phyloP scores from a whole-genome alignment of 2,329 filamentous ascomycete species.

The Laburnicola sp. region DNA sequence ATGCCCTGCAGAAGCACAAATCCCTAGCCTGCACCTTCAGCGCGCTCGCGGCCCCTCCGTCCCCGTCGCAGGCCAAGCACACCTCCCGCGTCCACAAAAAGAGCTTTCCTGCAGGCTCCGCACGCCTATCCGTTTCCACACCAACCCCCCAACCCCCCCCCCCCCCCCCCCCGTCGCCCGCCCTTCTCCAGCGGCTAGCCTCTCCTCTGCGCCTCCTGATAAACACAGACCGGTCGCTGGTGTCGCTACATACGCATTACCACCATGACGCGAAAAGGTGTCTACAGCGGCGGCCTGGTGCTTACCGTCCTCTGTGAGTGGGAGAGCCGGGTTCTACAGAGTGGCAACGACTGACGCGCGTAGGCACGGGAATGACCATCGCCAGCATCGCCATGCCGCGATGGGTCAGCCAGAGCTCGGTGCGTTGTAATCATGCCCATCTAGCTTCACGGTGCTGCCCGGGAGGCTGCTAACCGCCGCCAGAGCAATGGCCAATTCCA shows the following conservation, averaged over 20 bases:
- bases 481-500: conserved; percentile 46
- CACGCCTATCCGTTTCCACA: conserved; percentile 3
- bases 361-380: conserved; percentile 73
- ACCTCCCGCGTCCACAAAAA: conserved; percentile 4
- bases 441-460: not conserved
- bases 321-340: not conserved
- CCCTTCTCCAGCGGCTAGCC: conserved; percentile 9
- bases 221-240: not conserved
- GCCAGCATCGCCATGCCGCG: conserved; percentile 68
- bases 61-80: conserved; percentile 5
- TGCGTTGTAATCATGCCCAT: conserved; percentile 17
- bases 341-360: conserved; percentile 16
- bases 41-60: not conserved
- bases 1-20: conserved; percentile 1
- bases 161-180: not conserved
- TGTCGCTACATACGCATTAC: not conserved
- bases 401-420: conserved; percentile 67
- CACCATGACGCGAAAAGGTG: conserved; percentile 53
- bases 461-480: conserved; percentile 11
- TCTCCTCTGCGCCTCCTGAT: not conserved
- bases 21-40: not conserved
- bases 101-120: not conserved
- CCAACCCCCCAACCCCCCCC: conserved; percentile 6
- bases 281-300: conserved; percentile 55
- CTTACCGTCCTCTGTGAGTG: conserved; percentile 49